Percentiles rank a stretch among this genome's conserved stretches.
Conservation (phyloP, 2,329 filamentous ascomycete genomes). For the Paecilomyces niveus region DNA sequence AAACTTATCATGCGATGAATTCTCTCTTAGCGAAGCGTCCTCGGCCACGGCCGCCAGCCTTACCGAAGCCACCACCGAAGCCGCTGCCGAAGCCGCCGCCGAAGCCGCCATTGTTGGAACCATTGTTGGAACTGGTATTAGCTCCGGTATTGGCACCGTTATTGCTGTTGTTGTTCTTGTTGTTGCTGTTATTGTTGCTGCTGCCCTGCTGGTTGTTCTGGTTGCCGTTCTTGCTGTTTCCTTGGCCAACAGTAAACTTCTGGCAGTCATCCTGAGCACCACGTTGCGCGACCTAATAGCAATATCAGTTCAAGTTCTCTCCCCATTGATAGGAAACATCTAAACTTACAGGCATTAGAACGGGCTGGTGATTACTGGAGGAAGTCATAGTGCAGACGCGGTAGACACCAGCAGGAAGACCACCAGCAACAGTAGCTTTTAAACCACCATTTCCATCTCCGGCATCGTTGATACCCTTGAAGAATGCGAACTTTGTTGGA, state of each 20-base stretch:
- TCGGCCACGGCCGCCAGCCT: conserved; percentile 6
- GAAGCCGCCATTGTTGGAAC: neutral
- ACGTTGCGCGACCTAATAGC: conserved; percentile 39
- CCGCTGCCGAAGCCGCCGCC: too few species aligned
- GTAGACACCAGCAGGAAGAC: conserved; percentile 44
- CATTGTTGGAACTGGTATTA: too few species aligned
- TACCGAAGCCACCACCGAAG: neutral
- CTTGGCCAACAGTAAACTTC: conserved; percentile 38
- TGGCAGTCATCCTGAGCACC: conserved; percentile 48
- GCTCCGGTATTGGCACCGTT: neutral
- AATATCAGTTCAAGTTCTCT: neutral
- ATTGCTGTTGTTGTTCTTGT: neutral
- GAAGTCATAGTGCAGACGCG: conserved; percentile 48
- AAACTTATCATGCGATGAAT: conserved; percentile 7
- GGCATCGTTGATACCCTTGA: conserved; percentile 52
- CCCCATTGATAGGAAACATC: conserved; percentile 3
- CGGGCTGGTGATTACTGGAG: conserved; percentile 49
- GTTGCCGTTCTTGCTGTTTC: neutral
- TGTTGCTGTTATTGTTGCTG: neutral
- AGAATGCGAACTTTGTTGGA: conserved; percentile 46
- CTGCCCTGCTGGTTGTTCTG: conserved; percentile 2
- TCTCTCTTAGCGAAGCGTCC: conserved; percentile 11
- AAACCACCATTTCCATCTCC: conserved; percentile 44
- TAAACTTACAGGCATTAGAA: conserved; percentile 44
- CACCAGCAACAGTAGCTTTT: conserved; percentile 37